Evolutionary conservation across 495 filamentous ascomycete genomes (phyloP), one percentile per base, ranked within the genome.

Genomic region (Neurospora sp.): DNA sequence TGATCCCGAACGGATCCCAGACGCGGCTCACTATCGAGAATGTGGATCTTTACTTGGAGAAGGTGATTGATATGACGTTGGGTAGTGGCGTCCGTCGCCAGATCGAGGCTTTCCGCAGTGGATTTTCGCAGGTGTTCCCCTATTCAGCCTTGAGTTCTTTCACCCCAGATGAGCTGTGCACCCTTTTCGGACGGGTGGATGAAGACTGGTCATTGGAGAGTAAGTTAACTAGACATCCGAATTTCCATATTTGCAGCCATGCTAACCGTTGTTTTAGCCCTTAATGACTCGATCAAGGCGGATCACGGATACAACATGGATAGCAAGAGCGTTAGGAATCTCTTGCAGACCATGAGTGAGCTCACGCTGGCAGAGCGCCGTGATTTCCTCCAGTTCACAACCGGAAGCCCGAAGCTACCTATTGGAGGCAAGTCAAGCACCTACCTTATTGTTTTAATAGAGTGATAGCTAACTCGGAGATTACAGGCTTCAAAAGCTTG

Each of bases 281-380:
- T 99, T 35, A 97, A 95, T 89, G 96, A 99, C 78, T 97, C 95
- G 3, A 94, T 99, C 82, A 99, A 98, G 84, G 96, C 96, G n/a
- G 96, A 99, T 78, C 96, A 99, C 79, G 96, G 96, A 4, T 99
- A 93, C 85, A 98, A 98, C 75, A 96, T 99, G 90, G 96, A 99
- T 76, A 98, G 96, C 86, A 93, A 91, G 85, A 97, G 93, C 73
- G 96, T 99, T 41, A 93, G 89, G 48, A 98, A 99, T 76, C 78
- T 99, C 74, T 87, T 99, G 4, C 94, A 98, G 77, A 90, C 90
- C 20, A 98, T 99, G 96, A 97, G 94, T 79, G 94, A 97, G 81
- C 81, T 98, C 31, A 85, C 84, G 9, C 79, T 86, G 9, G 80
- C 89, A 41, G 88, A 97, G 80, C 92, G 94, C 69, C 92, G 96